Base-by-base conservation (phyloP, 1,284 basidiomycete genomes). In the Violaceomyces palustris region DNA sequence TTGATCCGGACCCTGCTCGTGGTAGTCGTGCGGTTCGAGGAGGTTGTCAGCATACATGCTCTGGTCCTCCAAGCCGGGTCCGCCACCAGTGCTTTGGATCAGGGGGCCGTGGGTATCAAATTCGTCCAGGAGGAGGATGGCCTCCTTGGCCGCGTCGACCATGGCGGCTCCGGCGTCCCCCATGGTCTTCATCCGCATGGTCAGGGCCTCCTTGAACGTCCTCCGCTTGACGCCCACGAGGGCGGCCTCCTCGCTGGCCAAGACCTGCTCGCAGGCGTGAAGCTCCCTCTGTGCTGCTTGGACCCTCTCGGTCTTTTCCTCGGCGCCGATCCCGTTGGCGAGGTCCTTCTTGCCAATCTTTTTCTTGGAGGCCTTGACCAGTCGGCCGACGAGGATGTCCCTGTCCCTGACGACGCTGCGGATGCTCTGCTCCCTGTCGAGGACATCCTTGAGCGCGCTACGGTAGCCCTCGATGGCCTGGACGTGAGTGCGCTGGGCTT, bases 181-280 rank as follows among this genome's bases (percentile, higher is more conserved):
- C 67, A 76, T 69, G 26, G 62, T 67, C 52, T 73, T 64, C 70
- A 75, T 74, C 18, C 75, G 62, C 64, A 74, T 68, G 25, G 69
- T 67, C n/a, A 76, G 59, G 3, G 73, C 73, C 42, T 75, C 73
- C 39, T 75, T 72, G 66, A 75, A 76, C 4, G 75, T 74, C 22
- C 72, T 59, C 8, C 74, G 60, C 62, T 76, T 76, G 50, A 74
- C 72, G 14, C 71, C 72, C 3, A 69, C 63, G 10, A 76, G 63
- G 3, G 71, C 69, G 2, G 58, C 48, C 42, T 74, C 73, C 44
- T 76, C 75, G 30, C 66, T 64, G 29, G 73, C 70, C 7, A 69
- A 63, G 35, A 63, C 59, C 55, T 71, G 69, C 47, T 76, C 75
- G 52, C 75, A 76, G 7, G 75, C 75, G 28, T 66, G 63, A 33